Evolutionary conservation across 352 stramenopile species (phyloP).

Genomic region (Phytophthora vignae): DNA sequence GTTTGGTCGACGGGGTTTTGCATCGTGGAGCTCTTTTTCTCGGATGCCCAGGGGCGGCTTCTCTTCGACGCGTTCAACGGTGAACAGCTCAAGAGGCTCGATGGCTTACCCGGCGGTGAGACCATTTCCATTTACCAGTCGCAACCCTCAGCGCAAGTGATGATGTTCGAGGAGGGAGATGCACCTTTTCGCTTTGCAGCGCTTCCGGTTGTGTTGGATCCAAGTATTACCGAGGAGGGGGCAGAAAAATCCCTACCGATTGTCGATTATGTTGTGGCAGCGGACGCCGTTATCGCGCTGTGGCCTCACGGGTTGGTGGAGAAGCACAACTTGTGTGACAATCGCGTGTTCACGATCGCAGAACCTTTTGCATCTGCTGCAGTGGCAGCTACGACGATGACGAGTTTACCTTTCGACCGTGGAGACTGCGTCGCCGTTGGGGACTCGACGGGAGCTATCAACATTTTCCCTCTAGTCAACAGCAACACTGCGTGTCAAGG

Average conservation of each 20-base stretch:
- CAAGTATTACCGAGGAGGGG: slow-evolving; percentile 1
- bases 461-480: slow-evolving; percentile 20
- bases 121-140: slow-evolving; percentile 42
- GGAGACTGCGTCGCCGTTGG: slow-evolving; percentile 23
- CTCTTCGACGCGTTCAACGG: slow-evolving; percentile 26
- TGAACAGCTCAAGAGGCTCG: slow-evolving; percentile 32
- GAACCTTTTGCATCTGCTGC: slow-evolving; percentile 17
- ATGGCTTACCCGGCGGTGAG: background rate
- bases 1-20: slow-evolving; percentile 54
- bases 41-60: slow-evolving; percentile 32
- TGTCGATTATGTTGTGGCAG: slow-evolving; percentile 32
- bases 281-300: slow-evolving; percentile 36
- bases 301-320: slow-evolving; percentile 46
- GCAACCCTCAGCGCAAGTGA: slow-evolving; percentile 36
- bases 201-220: slow-evolving; percentile 7
- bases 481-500: background rate
- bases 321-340: slow-evolving; percentile 39
- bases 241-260: slow-evolving; percentile 12
- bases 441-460: slow-evolving; percentile 28
- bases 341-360: slow-evolving; percentile 37
- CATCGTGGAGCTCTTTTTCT: slow-evolving; percentile 46
- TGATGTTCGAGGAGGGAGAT: slow-evolving; percentile 32
- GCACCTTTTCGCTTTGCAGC: slow-evolving; percentile 28
- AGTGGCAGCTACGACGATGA: slow-evolving; percentile 27
- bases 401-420: slow-evolving; percentile 13